phyloP scores from a whole-genome alignment of 805 yeast species.

The Ogataea glucozyma region DNA sequence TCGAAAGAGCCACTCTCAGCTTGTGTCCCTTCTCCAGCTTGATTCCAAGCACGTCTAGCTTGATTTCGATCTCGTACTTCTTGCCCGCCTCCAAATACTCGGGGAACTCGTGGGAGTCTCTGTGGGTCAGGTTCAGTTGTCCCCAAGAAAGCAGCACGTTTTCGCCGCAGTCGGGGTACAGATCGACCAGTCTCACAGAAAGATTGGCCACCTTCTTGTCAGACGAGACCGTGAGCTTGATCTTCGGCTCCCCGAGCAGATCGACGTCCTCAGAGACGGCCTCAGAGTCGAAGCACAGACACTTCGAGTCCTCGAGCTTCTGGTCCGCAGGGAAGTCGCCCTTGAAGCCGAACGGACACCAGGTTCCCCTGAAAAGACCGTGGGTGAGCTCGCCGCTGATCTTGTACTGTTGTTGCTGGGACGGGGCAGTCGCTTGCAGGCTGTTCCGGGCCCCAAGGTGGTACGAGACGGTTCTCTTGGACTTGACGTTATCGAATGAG shows the following conservation, averaged over 20 bases:
- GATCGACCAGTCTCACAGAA: constrained; percentile 42
- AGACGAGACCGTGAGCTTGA: constrained; percentile 36
- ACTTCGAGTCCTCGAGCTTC: constrained; percentile 42
- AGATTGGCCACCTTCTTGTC: constrained; percentile 42
- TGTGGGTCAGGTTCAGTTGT: constrained; percentile 43
- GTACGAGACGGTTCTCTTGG: constrained; percentile 20
- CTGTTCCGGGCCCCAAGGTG: constrained; percentile 13
- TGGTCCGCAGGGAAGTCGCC: constrained; percentile 51
- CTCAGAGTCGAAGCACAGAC: constrained; percentile 38
- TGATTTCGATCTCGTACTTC: constrained; percentile 37
- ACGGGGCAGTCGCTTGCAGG: constrained; percentile 6
- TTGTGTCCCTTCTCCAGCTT: constrained; percentile 39
- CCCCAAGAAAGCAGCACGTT: constrained; percentile 47
- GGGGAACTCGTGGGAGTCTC: constrained; percentile 45
- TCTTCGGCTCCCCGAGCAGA: constrained; percentile 41
- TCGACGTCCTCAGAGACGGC: constrained; percentile 27
- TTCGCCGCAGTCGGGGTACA: constrained; percentile 41
- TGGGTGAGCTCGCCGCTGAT: constrained; percentile 41
- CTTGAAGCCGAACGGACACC: constrained; percentile 47
- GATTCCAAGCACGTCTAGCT: constrained; percentile 43
- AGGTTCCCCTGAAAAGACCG: constrained; percentile 47
- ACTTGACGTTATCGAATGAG: constrained; percentile 25
- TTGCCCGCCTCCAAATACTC: constrained; percentile 34
- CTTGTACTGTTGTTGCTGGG: constrained; percentile 5
- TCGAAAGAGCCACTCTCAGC: constrained; percentile 42